Conservation (phyloP, 2,329 filamentous ascomycete species). For the Aspergillus novoparasiticus region DNA sequence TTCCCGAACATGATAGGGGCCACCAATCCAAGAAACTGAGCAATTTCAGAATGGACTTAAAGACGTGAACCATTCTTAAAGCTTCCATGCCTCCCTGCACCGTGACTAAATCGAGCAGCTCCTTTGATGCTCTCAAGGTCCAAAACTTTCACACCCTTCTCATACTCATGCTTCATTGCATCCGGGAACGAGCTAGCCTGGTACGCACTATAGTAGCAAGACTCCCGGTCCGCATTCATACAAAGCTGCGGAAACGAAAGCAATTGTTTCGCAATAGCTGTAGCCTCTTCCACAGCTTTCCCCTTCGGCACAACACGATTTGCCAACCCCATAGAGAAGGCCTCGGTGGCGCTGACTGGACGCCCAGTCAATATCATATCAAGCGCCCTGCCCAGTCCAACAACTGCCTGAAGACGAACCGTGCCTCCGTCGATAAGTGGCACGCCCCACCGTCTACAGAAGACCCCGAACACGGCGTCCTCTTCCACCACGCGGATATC, state of each 20-base stretch:
- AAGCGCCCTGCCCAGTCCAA: conserved; percentile 57
- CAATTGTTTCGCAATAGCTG: conserved; percentile 50
- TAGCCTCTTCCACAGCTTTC: conserved; percentile 52
- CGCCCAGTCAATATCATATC: conserved; percentile 62
- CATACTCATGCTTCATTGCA: conserved; percentile 53
- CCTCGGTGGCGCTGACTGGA: conserved; percentile 52
- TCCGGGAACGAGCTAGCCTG: conserved; percentile 53
- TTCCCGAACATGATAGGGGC: not conserved
- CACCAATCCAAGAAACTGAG: not conserved
- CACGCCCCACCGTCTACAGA: conserved; percentile 57
- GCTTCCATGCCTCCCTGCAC: conserved; percentile 43
- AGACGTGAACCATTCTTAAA: conserved; percentile 50
- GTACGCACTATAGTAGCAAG: conserved; percentile 55
- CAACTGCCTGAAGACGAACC: conserved; percentile 53
- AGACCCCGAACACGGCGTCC: conserved; percentile 46
- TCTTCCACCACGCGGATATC: conserved; percentile 40
- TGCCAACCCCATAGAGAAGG: conserved; percentile 55
- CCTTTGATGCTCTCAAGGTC: conserved; percentile 47
- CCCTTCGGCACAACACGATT: conserved; percentile 57
- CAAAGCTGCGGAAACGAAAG: conserved; percentile 55
- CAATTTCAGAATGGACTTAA: not conserved
- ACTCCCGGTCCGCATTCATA: conserved; percentile 54
- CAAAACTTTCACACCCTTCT: conserved; percentile 48
- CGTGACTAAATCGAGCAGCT: conserved; percentile 44
- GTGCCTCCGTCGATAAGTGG: conserved; percentile 58